A percentile compares a stretch with the other conserved stretches of the same genome.
Conservation (phyloP, 148 eudicot species). For the Chenopodium quinoa region DNA sequence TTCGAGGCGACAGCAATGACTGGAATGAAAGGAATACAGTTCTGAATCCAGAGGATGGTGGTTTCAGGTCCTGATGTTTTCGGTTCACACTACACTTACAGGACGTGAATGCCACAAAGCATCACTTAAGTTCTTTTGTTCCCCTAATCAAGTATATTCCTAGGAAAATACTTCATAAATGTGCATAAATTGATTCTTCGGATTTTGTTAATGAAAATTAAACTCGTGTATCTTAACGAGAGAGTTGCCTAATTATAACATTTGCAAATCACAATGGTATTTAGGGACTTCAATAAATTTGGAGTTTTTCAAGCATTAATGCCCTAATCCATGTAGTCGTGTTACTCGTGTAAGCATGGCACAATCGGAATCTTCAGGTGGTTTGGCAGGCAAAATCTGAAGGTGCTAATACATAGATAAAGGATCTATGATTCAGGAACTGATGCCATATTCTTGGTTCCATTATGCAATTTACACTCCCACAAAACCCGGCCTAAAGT, state of each 20-base stretch:
- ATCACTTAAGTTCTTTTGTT: constrained; percentile 25
- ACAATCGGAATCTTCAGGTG: constrained; percentile 17
- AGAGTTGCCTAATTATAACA: not conserved
- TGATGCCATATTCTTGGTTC: constrained; percentile 26
- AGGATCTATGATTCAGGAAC: constrained; percentile 18
- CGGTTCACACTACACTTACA: constrained; percentile 3
- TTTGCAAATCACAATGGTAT: not conserved
- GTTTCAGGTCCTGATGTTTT: constrained; percentile 17
- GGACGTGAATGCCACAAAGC: constrained; percentile 17
- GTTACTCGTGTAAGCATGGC: constrained; percentile 17
- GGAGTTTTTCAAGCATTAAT: not conserved
- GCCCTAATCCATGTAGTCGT: constrained; percentile 14
- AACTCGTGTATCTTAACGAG: constrained; percentile 6
- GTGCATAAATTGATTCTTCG: constrained; percentile 22
- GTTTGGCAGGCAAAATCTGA: constrained; percentile 24
- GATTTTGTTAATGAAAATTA: constrained; percentile 8
- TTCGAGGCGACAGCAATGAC: constrained; percentile 25
- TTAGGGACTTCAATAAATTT: no score
- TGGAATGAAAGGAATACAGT: constrained; percentile 24
- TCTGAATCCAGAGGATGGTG: constrained; percentile 14
- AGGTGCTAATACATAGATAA: constrained; percentile 16
- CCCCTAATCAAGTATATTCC: constrained; percentile 26
- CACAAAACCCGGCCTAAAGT: constrained; percentile 4
- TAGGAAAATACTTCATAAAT: constrained; percentile 29
- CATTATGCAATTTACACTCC: constrained; percentile 16